Base-by-base conservation (phyloP, 148 eudicot genomes). In the Pouteria glomerata region DNA sequence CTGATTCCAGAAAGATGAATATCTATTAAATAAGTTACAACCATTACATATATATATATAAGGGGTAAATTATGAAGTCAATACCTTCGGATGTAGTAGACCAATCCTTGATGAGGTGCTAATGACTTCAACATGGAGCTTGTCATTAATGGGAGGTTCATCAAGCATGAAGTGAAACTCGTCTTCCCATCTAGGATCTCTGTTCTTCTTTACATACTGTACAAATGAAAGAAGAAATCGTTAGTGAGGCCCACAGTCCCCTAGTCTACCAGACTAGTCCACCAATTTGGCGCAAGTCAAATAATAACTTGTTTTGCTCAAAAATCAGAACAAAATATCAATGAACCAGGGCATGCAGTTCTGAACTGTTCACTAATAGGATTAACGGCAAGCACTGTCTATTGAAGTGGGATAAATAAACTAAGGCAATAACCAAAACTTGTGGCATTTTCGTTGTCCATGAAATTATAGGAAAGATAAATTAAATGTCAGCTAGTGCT, bases 81-180 rank as follows among this genome's bases (percentile, higher is more conserved):
- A 37, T 82, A 85, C 88, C 88, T 85, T 85, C 57, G 85, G 83
- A 68, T 83, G 82, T 23, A 76, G 33, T n/a, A 70, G 60, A 10
- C 44, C 44, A 39, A 39, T 39, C 44, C 44, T 39, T 39, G 44
- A 39, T 39, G 44, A 39, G 10, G 44, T 39, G 44, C 44, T 39
- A 5, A 39, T 10, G 10, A 39, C 44, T 39, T 39, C 44, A 5
- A 39, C 44, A 39, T 39, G 44, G 10, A 39, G 5, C 44, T 10
- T 39, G 10, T 39, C 44, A 10, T 39, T 5, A 39, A 39, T 39
- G 10, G 44, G 44, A 39, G 44, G 44, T 10, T 39, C 44, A 4
- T 39, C 44, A 5, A 39, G 44, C 44, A 39, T 39, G 44, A 39
- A 39, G 10, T 39, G 44, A 39, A 39, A 39, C 10, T 39, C 44